Conservation (phyloP, 768 basidiomycete species). For the Daedalea quercina region DNA sequence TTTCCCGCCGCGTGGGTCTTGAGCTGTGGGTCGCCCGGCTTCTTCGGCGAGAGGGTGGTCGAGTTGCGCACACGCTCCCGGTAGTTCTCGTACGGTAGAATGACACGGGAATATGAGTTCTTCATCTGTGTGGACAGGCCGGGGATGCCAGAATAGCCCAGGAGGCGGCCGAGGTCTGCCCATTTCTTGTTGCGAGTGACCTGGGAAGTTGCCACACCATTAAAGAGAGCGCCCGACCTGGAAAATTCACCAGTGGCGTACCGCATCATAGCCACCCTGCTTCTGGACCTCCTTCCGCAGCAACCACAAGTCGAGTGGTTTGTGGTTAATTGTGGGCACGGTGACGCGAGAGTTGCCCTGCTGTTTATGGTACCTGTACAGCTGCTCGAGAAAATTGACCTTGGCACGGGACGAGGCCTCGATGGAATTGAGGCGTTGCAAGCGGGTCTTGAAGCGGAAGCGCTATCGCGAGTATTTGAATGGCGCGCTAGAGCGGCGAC, state of each 20-base stretch:
- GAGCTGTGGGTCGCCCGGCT: slow-evolving; percentile 42
- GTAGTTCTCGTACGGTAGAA: slow-evolving; percentile 95
- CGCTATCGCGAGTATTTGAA: slow-evolving; percentile 39
- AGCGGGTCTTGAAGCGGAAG: slow-evolving; percentile 93
- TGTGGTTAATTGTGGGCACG: slow-evolving; percentile 92
- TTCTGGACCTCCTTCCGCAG: slow-evolving; percentile 88
- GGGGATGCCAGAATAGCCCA: slow-evolving; percentile 79
- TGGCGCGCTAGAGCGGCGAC: slow-evolving; percentile 19
- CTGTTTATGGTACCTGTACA: slow-evolving; percentile 95
- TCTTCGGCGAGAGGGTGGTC: slow-evolving; percentile 36
- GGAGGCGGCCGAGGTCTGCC: slow-evolving; percentile 74
- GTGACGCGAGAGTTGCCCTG: slow-evolving; percentile 86
- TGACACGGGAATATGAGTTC: slow-evolving; percentile 83
- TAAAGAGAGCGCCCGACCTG: neutral
- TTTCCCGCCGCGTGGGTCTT: slow-evolving; percentile 47
- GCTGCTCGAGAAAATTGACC: slow-evolving; percentile 93
- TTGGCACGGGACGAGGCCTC: slow-evolving; percentile 96
- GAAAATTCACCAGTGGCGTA: slow-evolving; percentile 30
- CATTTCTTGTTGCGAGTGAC: slow-evolving; percentile 82
- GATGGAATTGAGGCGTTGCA: slow-evolving; percentile 93
- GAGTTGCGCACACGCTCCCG: slow-evolving; percentile 68
- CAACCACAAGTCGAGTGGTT: slow-evolving; percentile 89
- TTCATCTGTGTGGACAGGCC: slow-evolving; percentile 85
- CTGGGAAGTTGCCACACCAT: slow-evolving; percentile 22
- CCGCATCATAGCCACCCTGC: slow-evolving; percentile 81